Percentiles rank a stretch among this genome's conserved stretches.
These are phyloP conservation scores for Phytophthora pseudosyringae DNA, from an alignment of 352 stramenopile species.

Conservation along the genomic window DNA sequence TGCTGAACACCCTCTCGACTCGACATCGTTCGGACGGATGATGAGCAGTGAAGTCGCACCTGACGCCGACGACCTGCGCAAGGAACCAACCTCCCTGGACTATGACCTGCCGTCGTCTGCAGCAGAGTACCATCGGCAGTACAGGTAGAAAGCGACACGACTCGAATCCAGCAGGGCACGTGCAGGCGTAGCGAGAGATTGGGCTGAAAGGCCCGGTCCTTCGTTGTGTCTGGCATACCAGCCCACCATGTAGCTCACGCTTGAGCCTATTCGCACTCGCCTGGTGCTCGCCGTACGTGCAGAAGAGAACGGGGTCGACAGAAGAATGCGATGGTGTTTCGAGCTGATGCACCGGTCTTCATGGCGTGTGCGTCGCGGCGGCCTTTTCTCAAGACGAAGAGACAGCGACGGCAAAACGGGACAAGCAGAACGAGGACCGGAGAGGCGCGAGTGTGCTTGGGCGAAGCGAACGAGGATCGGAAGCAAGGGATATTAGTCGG, in stretches of 20 bases:
- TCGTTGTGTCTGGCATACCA: conserved; percentile 21
- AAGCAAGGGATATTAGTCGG: conserved; percentile 36
- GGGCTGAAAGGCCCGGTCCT: neutral
- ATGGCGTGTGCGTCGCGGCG: conserved; percentile 18
- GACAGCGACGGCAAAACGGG: conserved; percentile 16
- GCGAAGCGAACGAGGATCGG: conserved; percentile 6
- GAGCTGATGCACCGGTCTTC: conserved; percentile 13
- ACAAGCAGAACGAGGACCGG: conserved; percentile 31
- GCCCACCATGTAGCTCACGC: conserved; percentile 20
- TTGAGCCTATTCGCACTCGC: conserved; percentile 22
- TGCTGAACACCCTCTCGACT: conserved; percentile 54
- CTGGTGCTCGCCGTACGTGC: conserved; percentile 11
- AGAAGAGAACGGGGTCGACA: conserved; percentile 11
- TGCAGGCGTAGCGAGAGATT: conserved; percentile 3
- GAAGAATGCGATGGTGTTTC: conserved; percentile 10
- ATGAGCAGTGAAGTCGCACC: conserved; percentile 41
- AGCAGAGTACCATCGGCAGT: conserved; percentile 49
- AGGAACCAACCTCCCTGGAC: conserved; percentile 33
- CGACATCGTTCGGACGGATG: conserved; percentile 46
- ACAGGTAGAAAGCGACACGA: conserved; percentile 41
- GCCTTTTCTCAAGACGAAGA: conserved; percentile 23
- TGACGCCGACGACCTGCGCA: conserved; percentile 31
- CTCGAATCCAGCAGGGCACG: conserved; percentile 22
- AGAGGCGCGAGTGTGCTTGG: conserved; percentile 23
- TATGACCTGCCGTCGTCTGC: conserved; percentile 48